These are phyloP conservation scores for Theobroma cacao DNA, from an alignment of 345 rosid genomes.

Conservation along the genomic window DNA sequence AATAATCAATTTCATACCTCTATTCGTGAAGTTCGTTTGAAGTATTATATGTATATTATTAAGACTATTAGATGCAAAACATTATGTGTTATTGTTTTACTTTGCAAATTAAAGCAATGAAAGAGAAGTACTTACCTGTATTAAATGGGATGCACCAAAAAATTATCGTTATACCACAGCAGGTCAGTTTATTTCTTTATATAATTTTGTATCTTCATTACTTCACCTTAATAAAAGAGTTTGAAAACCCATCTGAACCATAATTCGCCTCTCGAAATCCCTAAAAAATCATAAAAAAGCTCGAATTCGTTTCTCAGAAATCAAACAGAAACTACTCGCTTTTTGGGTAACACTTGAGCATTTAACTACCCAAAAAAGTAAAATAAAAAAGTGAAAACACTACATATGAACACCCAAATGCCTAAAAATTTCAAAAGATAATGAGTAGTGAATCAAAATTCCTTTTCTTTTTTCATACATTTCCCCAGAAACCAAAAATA, in stretches of 20 bases:
- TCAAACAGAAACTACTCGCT: not conserved
- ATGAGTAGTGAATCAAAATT: not conserved
- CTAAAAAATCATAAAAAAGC: not conserved
- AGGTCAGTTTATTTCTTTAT: conserved; percentile 27
- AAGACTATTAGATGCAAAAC: not conserved
- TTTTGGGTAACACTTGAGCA: not conserved
- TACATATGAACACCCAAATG: not conserved
- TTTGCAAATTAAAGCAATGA: conserved; percentile 28
- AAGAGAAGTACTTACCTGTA: conserved; percentile 22
- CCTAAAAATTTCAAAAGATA: not conserved
- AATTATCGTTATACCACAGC: conserved; percentile 19
- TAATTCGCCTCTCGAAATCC: not conserved
- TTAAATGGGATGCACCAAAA: conserved; percentile 27
- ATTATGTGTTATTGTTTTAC: not conserved
- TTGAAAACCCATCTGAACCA: not conserved
- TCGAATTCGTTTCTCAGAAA: not conserved
- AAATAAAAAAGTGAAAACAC: not conserved
- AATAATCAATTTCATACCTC: too few relatives aligned
- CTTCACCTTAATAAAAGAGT: not conserved
- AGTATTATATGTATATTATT: too few relatives aligned
- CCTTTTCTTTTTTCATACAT: not conserved
- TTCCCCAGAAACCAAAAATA: not conserved
- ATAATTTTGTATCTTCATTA: not conserved
- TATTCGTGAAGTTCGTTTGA: too few relatives aligned
- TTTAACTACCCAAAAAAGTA: not conserved